A percentile compares a stretch with the other conserved stretches of the same genome.
These are phyloP conservation scores for Dioszegia crocea DNA, from an alignment of 768 basidiomycete genomes.

Conservation along the genomic window DNA sequence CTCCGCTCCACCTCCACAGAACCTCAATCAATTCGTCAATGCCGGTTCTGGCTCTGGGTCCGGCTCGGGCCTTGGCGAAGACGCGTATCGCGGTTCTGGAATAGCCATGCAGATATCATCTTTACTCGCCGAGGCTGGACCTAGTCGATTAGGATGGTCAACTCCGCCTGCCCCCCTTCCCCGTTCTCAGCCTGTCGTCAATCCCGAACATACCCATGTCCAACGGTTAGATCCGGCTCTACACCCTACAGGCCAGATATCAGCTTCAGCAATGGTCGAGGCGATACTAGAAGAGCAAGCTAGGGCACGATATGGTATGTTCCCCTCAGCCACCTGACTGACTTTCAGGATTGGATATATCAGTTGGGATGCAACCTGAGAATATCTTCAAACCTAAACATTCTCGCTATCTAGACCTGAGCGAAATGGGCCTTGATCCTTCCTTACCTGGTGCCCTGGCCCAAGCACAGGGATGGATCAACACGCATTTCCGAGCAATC, in stretches of 20 bases:
- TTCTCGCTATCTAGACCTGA: slow-evolving; percentile 9
- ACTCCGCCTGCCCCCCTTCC: neutral
- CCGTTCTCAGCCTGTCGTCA: neutral
- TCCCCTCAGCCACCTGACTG: neutral
- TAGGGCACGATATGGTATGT: slow-evolving; percentile 6
- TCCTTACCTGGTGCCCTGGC: neutral
- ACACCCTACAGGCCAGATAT: neutral
- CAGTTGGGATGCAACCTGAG: slow-evolving; percentile 11
- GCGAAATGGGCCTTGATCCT: slow-evolving; percentile 13
- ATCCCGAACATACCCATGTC: neutral
- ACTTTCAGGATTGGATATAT: slow-evolving; percentile 6
- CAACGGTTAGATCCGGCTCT: too few relatives aligned
- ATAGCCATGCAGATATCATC: too few relatives aligned
- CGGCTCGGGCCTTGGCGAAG: too few relatives aligned
- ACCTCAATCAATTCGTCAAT: too few relatives aligned
- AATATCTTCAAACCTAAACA: slow-evolving; percentile 10
- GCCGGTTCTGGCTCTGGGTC: too few relatives aligned
- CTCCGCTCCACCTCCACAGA: neutral
- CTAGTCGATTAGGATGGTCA: too few relatives aligned
- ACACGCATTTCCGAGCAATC: slow-evolving; percentile 19
- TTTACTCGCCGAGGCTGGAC: too few relatives aligned
- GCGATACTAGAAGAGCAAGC: slow-evolving; percentile 3
- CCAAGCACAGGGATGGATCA: slow-evolving; percentile 16
- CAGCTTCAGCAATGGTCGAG: slow-evolving; percentile 6
- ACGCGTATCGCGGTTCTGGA: too few relatives aligned